A percentile compares a stretch with the other conserved stretches of the same genome.
phyloP scores from a whole-genome alignment of 257 asterid genomes.

The Solanum paucissectum region DNA sequence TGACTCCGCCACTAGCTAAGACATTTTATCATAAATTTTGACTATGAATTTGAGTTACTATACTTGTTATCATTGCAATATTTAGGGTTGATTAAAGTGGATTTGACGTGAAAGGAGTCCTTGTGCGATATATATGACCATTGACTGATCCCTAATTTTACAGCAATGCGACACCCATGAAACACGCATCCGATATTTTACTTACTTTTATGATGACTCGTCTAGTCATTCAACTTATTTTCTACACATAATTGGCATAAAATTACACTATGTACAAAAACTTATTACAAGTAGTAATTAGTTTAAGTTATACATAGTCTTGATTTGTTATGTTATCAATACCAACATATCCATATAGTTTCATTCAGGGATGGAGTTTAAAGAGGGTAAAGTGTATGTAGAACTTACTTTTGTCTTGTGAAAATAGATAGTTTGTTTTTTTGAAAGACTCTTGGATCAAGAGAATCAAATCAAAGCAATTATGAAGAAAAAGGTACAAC shows the following conservation, averaged over 20 bases:
- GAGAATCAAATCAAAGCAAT: background rate
- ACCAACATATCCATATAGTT: background rate
- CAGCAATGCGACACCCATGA: background rate
- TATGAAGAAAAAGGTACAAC: too few species aligned
- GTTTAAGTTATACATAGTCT: background rate
- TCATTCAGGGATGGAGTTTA: fast-evolving
- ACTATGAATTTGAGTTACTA: background rate
- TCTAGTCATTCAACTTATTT: background rate
- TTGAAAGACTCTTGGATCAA: background rate
- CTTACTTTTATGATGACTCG: background rate
- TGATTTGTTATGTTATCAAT: background rate
- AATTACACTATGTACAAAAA: background rate
- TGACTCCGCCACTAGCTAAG: too few species aligned
- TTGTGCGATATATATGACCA: background rate
- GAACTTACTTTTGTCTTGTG: fast-evolving
- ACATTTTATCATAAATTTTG: background rate
- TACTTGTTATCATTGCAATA: background rate
- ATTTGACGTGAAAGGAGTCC: background rate
- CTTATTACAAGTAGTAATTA: background rate
- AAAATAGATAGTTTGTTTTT: too few species aligned
- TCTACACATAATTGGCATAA: background rate
- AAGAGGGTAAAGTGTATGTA: fast-evolving
- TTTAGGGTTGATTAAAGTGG: background rate
- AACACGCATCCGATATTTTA: background rate
- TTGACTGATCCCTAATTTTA: background rate